Evolutionary conservation across 2,329 filamentous ascomycete species (phyloP).

Genomic region (Alternaria tenuissima): DNA sequence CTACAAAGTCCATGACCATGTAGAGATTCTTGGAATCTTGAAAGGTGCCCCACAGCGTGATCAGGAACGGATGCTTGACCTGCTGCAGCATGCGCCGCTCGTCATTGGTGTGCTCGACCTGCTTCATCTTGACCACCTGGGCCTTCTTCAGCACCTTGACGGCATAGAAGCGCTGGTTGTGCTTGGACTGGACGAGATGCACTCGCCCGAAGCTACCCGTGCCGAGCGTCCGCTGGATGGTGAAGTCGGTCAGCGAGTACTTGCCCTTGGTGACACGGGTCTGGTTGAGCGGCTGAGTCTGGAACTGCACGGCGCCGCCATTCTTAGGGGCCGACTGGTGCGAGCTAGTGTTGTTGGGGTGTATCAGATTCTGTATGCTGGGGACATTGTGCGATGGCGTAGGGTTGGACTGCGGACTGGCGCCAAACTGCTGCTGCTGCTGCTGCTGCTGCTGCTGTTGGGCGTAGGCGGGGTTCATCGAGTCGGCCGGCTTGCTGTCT

Average conservation of each 20-base stretch:
- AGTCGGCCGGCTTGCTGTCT: constrained; percentile 48
- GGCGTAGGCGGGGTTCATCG: constrained; percentile 52
- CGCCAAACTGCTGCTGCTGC: constrained; percentile 34
- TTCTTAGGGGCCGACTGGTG: constrained; percentile 39
- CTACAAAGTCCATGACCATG: constrained; percentile 99
- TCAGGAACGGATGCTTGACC: constrained; percentile 96
- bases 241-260: constrained; percentile 91
- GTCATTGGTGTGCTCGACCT: constrained; percentile 99
- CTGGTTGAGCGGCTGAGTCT: constrained; percentile 49
- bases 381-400: constrained; percentile 71
- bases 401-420: constrained; percentile 42
- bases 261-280: constrained; percentile 88
- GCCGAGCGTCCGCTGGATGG: constrained; percentile 87
- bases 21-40: constrained; percentile 95
- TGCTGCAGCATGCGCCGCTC: constrained; percentile 94
- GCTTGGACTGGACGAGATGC: constrained; percentile 95
- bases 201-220: constrained; percentile 97
- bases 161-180: constrained; percentile 98
- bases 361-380: constrained; percentile 85
- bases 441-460: constrained; percentile 16
- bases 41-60: constrained; percentile 98
- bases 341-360: constrained; percentile 59
- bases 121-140: constrained; percentile 99
- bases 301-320: constrained; percentile 48
- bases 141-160: constrained; percentile 98